Percentiles rank a stretch among this genome's conserved stretches.
Evolutionary conservation across 1,139 yeast genomes (phyloP).

Genomic region (Blastobotrys capitulatus): DNA sequence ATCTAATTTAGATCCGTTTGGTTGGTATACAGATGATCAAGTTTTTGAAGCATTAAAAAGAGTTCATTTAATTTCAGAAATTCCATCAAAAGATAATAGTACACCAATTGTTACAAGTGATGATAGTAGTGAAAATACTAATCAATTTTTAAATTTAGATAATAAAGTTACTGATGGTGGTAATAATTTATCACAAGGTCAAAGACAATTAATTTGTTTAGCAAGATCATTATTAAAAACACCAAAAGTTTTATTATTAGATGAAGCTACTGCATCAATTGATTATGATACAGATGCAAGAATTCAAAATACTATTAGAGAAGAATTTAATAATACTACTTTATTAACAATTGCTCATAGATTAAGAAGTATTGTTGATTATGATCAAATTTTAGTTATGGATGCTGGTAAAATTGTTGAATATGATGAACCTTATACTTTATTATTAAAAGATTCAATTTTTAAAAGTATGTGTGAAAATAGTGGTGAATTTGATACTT

Average conservation of each 20-base stretch:
- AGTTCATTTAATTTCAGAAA: conserved; percentile 60
- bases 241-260: conserved; percentile 81
- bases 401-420: conserved; percentile 92
- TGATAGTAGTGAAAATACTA: conserved; percentile 51
- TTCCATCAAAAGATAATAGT: background rate
- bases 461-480: conserved; percentile 88
- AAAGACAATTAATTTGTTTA: conserved; percentile 86
- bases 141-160: conserved; percentile 70
- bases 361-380: conserved; percentile 85
- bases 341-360: conserved; percentile 95
- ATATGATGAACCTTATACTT: conserved; percentile 77
- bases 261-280: conserved; percentile 95
- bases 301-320: conserved; percentile 85
- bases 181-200: conserved; percentile 88
- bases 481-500: conserved; percentile 82
- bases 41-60: conserved; percentile 82
- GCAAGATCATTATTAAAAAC: conserved; percentile 82
- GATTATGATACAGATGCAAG: conserved; percentile 89
- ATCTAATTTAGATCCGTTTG: conserved; percentile 76
- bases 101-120: too few species aligned
- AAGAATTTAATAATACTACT: conserved; percentile 74
- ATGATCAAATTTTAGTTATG: conserved; percentile 90
- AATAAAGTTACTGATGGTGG: conserved; percentile 82
- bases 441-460: conserved; percentile 56
- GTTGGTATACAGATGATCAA: conserved; percentile 60